Percentiles rank a stretch among this genome's conserved stretches.
phyloP scores from a whole-genome alignment of 2,329 filamentous ascomycete genomes.

The Sporothrix schenckii region DNA sequence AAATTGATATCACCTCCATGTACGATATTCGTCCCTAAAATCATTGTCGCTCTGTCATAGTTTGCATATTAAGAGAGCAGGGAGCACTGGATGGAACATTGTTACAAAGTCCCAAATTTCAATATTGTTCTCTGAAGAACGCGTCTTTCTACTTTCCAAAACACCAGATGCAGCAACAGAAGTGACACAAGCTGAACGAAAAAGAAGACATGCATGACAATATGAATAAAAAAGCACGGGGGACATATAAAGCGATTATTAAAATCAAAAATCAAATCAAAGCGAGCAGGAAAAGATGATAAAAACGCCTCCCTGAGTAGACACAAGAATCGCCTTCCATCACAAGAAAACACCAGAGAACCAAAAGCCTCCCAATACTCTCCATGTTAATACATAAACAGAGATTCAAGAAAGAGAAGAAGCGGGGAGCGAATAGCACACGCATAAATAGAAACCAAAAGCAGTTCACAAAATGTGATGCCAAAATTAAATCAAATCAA shows the following conservation, averaged over 20 bases:
- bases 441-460: neutral
- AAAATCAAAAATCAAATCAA: neutral
- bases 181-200: neutral
- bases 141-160: neutral
- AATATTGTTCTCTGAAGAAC: conserved; percentile 12
- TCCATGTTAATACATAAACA: conserved; percentile 6
- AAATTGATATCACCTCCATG: conserved; percentile 2
- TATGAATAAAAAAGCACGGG: neutral
- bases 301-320: neutral
- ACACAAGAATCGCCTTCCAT: neutral
- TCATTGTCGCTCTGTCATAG: too few relatives aligned
- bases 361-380: neutral
- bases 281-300: neutral
- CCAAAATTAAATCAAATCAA: neutral
- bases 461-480: neutral
- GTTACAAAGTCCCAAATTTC: neutral
- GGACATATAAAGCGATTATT: neutral
- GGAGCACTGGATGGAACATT: neutral
- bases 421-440: neutral
- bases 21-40: too few relatives aligned
- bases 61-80: neutral
- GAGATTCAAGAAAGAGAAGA: neutral
- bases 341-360: conserved; percentile 6
- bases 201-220: neutral
- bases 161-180: neutral